These are phyloP conservation scores for Kwoniella newhampshirensis DNA, from an alignment of 768 basidiomycete species.

Conservation along the genomic window DNA sequence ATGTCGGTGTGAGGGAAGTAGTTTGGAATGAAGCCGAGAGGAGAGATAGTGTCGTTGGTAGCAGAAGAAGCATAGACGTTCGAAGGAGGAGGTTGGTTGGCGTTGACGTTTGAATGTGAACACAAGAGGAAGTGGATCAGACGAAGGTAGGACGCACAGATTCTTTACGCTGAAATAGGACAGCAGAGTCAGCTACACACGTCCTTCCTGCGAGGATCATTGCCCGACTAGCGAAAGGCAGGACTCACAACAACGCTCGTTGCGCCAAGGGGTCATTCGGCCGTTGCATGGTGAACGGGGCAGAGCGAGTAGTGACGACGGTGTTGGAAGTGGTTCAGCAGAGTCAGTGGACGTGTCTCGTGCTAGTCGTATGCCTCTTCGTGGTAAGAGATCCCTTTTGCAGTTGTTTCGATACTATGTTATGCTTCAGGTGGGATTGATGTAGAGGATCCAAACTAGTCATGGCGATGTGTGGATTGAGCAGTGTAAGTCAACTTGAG, in stretches of 20 bases:
- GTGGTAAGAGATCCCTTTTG: too few relatives aligned
- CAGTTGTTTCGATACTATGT: too few relatives aligned
- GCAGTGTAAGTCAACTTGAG: neutral
- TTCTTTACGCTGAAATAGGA: conserved; percentile 45
- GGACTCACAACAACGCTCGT: conserved; percentile 47
- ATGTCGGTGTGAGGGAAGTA: too few relatives aligned
- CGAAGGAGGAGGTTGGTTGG: neutral
- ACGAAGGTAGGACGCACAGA: conserved; percentile 42
- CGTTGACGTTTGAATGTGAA: too few relatives aligned
- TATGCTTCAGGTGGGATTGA: too few relatives aligned
- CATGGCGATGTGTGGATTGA: too few relatives aligned
- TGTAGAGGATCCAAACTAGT: too few relatives aligned
- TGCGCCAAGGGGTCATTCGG: conserved; percentile 49
- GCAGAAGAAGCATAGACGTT: neutral
- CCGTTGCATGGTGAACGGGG: conserved; percentile 34
- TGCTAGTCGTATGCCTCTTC: too few relatives aligned
- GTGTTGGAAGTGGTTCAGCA: neutral
- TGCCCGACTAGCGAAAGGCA: neutral
- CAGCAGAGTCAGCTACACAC: neutral
- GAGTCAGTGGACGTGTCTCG: conserved; percentile 8
- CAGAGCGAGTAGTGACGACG: neutral
- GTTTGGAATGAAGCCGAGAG: too few relatives aligned
- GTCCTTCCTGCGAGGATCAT: too few relatives aligned
- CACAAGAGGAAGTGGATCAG: neutral
- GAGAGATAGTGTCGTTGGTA: too few relatives aligned